Conservation (phyloP, 768 basidiomycete species). For the Termitomyces sp. region DNA sequence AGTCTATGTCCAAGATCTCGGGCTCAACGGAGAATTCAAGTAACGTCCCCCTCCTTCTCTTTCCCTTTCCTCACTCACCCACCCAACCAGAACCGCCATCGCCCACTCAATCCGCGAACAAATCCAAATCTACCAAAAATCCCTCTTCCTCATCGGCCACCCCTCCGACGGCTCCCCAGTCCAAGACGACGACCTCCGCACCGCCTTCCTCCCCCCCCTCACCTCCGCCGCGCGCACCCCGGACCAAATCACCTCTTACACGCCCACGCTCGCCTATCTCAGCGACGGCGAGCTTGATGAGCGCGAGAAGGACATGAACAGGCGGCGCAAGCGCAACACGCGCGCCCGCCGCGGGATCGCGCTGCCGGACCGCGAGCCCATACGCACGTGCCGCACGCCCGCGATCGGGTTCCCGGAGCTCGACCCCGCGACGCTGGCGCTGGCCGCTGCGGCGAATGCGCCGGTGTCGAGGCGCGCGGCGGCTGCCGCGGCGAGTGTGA, state of each 20-base stretch:
- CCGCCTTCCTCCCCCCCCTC: constrained; percentile 83
- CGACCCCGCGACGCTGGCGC: constrained; percentile 63
- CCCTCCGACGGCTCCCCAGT: constrained; percentile 72
- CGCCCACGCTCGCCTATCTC: constrained; percentile 85
- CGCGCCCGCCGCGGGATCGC: constrained; percentile 75
- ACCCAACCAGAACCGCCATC: constrained; percentile 71
- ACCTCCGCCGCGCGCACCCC: constrained; percentile 63
- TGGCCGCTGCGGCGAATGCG: constrained; percentile 57
- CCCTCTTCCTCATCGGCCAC: constrained; percentile 85
- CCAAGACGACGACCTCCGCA: constrained; percentile 86
- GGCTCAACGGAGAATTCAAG: constrained; percentile 90
- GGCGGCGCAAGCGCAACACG: constrained; percentile 79
- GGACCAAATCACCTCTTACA: constrained; percentile 75
- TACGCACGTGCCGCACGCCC: constrained; percentile 87
- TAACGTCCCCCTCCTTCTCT: constrained; percentile 29
- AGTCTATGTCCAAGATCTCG: constrained; percentile 80
- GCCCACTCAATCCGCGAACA: constrained; percentile 96
- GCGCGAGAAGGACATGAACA: constrained; percentile 87
- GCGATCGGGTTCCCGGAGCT: constrained; percentile 81
- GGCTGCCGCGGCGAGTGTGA: constrained; percentile 74
- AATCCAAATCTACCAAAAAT: constrained; percentile 86
- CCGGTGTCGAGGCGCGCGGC: constrained; percentile 78
- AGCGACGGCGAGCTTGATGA: constrained; percentile 90
- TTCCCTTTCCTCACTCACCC: neutral
- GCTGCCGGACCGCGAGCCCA: constrained; percentile 89